Evolutionary conservation across 163 green algal genomes (phyloP).

Genomic region (Smithsoniella earleae): DNA sequence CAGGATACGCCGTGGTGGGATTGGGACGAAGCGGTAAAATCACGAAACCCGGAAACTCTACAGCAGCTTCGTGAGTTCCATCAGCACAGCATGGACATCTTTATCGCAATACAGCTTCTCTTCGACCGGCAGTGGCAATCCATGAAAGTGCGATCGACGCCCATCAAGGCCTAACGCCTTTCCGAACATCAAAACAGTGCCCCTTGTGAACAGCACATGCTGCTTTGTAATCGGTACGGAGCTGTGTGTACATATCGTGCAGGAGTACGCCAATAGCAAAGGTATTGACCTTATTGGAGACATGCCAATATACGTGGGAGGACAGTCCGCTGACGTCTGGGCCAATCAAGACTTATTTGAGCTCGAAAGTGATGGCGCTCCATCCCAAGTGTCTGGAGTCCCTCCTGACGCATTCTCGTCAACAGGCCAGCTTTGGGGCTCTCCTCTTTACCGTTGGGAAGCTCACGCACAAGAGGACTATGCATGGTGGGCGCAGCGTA

Average conservation of each 20-base stretch:
- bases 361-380: slow-evolving; percentile 49
- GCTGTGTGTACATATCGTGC: no score
- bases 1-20: slow-evolving; percentile 75
- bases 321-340: slow-evolving; percentile 91
- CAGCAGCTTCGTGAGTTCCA: slow-evolving; percentile 39
- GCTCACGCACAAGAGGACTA: slow-evolving; percentile 69
- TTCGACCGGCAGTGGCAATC: slow-evolving; percentile 89
- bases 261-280: slow-evolving; percentile 74
- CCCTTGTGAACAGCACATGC: no score
- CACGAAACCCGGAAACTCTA: slow-evolving; percentile 38
- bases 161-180: no score
- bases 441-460: slow-evolving; percentile 74
- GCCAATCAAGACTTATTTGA: slow-evolving; percentile 83
- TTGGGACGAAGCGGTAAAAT: slow-evolving; percentile 67
- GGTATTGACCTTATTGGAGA: slow-evolving; percentile 87
- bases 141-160: slow-evolving; percentile 53
- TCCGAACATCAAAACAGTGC: no score
- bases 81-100: slow-evolving; percentile 64
- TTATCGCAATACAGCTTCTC: slow-evolving; percentile 85
- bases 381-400: slow-evolving; percentile 68
- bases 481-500: slow-evolving; percentile 73
- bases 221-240: no score
- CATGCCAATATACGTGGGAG: slow-evolving; percentile 98
- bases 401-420: slow-evolving; percentile 90
- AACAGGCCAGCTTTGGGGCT: slow-evolving; percentile 92